phyloP scores from a whole-genome alignment of 2,329 filamentous ascomycete genomes.

The Colletotrichum tropicale region DNA sequence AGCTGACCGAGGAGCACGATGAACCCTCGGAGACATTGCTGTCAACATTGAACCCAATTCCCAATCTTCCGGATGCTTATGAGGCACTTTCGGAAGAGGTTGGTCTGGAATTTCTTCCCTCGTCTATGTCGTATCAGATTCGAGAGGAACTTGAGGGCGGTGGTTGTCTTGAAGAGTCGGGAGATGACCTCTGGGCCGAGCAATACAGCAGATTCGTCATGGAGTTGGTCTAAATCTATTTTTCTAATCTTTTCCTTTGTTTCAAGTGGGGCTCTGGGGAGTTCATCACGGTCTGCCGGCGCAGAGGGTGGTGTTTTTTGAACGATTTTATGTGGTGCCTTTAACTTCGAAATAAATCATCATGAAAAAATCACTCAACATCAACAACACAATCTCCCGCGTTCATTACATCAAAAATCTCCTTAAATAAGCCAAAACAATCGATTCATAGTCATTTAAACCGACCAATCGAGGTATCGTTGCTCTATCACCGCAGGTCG shows the following conservation, averaged over 20 bases:
- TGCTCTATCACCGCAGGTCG: neutral
- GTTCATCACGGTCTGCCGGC: no score
- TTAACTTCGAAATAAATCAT: neutral
- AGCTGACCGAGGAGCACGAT: rapidly evolving
- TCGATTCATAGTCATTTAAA: rapidly evolving
- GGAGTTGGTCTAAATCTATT: neutral
- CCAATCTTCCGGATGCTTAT: neutral
- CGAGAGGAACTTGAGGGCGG: rapidly evolving
- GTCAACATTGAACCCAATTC: rapidly evolving
- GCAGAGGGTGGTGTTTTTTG: no score
- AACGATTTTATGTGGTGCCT: no score
- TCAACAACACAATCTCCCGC: neutral
- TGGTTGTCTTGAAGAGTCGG: neutral
- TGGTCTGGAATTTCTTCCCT: rapidly evolving
- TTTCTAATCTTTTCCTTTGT: no score
- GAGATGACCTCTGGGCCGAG: neutral
- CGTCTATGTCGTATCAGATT: neutral
- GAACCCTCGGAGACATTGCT: rapidly evolving
- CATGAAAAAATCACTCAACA: neutral
- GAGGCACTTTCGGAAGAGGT: neutral
- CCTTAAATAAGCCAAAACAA: rapidly evolving
- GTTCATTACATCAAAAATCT: neutral
- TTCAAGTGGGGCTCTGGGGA: no score
- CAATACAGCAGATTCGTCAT: neutral
- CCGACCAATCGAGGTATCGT: rapidly evolving